Base-by-base conservation (phyloP, 179 eudicot genomes). In the Heliamphora pulchella region DNA sequence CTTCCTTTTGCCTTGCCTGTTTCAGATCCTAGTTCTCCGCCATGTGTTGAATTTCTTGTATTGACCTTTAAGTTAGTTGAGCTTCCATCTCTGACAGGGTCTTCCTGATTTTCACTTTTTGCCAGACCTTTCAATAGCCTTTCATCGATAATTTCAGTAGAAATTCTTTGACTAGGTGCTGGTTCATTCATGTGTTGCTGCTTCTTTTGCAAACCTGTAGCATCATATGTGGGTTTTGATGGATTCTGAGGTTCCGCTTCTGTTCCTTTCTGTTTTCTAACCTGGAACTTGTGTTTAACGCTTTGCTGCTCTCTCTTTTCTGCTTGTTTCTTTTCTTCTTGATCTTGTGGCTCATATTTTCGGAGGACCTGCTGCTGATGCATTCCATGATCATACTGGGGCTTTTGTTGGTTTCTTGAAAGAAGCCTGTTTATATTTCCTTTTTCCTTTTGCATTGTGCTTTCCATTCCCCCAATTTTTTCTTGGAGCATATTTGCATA, bases 291-390 rank as follows among this genome's bases (percentile, higher is more conserved):
- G 22, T 83, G 77, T 81, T 86, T 62, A 54, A 11, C 67, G 71
- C 11, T 79, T 72, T 76, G 81, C 67, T 84, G 83, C 83, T 66
- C 79, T 80, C 77, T 80, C 64, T 87, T 85, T 4, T 80, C 83
- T 67, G 84, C 79, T 72, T 80, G 79, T 57, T 69, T 67, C 84
- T 85, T 89, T 76, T 86, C 85, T 81, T 82, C 86, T 78, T 75
- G 86, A 66, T 82, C 86, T 78, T 75, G 86, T 61, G 85, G 78
- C 65, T 80, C 90, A 75, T 76, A 47, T 44, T 67, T 84, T 54
- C 68, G 80, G 31, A 54, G 80, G 76, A 15, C 46, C 74, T 74
- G 51, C 57, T 48, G 71, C 44, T 80, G 83, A 68, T 83, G 87
- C 76, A 81, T 59, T 66, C 72, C 83, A 55, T 70, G 59, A 47